Conservation (phyloP, 169 alveolate species). For the Eimeria praecox region DNA sequence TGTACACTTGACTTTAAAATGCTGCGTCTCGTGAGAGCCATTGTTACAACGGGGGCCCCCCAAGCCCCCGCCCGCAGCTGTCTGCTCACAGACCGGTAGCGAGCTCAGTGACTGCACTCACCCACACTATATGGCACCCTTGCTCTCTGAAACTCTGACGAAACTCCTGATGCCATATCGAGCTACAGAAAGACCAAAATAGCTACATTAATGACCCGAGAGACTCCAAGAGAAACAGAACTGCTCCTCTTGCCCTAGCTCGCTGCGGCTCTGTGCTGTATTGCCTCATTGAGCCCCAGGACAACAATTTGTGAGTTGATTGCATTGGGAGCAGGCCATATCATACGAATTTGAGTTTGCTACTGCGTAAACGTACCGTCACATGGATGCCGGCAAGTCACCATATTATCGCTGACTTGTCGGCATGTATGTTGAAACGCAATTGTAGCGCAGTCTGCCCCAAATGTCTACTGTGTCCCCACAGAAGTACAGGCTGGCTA, state of each 20-base stretch:
- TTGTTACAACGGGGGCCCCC: conserved; percentile 6
- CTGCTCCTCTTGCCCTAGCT: background rate
- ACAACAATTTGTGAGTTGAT: background rate
- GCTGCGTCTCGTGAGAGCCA: background rate
- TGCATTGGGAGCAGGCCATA: background rate
- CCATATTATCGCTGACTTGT: too few relatives aligned
- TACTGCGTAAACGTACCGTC: background rate
- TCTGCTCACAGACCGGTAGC: conserved; percentile 33
- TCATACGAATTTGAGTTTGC: background rate
- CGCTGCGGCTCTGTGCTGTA: background rate
- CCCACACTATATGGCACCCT: background rate
- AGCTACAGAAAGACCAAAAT: background rate
- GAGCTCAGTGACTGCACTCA: background rate
- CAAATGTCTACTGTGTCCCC: background rate
- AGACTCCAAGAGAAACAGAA: background rate
- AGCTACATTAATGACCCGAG: background rate
- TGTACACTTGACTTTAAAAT: background rate
- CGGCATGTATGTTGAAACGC: background rate
- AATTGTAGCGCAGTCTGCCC: background rate
- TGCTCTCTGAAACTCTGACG: background rate
- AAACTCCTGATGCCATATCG: background rate
- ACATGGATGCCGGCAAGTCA: too few relatives aligned
- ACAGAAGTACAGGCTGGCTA: background rate
- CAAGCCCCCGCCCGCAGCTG: conserved; percentile 44
- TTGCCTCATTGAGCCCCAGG: conserved; percentile 14